A percentile compares a stretch with the other conserved stretches of the same genome.
Evolutionary conservation across 345 rosid genomes (phyloP).

Genomic region (Iberis pinnata): DNA sequence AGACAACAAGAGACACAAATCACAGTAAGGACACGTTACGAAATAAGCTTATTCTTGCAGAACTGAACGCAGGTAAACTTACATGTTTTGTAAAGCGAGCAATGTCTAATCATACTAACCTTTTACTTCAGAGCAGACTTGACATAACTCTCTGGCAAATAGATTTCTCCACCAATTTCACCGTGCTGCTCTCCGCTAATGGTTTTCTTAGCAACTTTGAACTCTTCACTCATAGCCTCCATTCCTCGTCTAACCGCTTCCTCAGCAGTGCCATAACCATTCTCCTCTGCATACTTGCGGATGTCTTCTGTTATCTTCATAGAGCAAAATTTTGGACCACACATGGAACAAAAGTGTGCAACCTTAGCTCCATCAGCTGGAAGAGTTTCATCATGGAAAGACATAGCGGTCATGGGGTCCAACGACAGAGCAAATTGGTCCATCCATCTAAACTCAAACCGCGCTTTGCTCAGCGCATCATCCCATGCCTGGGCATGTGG

Average conservation of each 20-base stretch:
- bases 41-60: conserved; percentile 1
- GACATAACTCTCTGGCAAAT: conserved; percentile 59
- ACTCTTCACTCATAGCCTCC: conserved; percentile 95
- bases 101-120: conserved; percentile 26
- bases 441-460: conserved; percentile 97
- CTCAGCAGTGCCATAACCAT: conserved; percentile 85
- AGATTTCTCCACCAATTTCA: conserved; percentile 94
- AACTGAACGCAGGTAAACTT: background rate
- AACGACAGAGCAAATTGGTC: conserved; percentile 95
- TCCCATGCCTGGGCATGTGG: conserved; percentile 98
- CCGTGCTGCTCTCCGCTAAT: conserved; percentile 96
- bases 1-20: background rate
- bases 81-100: background rate
- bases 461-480: conserved; percentile 88
- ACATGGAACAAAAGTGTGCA: conserved; percentile 98
- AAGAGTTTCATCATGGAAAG: conserved; percentile 94
- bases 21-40: background rate
- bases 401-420: conserved; percentile 98
- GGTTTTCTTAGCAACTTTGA: conserved; percentile 82
- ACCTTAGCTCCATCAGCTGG: conserved; percentile 99
- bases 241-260: conserved; percentile 84
- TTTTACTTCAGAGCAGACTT: conserved; percentile 46
- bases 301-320: conserved; percentile 99
- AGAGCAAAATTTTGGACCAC: conserved; percentile 98
- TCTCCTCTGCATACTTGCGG: conserved; percentile 90